Percentiles rank a stretch among this genome's conserved stretches.
Evolutionary conservation across 768 basidiomycete genomes (phyloP).

Genomic region (Porphyrellus cyaneotinctus): DNA sequence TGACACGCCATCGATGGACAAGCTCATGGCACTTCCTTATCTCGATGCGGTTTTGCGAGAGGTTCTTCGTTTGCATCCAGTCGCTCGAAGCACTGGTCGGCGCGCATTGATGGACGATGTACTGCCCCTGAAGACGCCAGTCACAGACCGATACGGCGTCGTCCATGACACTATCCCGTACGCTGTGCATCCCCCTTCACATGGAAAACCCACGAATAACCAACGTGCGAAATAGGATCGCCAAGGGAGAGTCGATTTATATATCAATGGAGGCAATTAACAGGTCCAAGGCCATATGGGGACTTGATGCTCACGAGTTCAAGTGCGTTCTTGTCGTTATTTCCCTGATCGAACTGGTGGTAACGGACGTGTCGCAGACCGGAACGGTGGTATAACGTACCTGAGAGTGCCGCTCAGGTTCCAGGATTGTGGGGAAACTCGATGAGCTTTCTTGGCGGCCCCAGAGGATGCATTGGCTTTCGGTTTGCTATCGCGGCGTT

Average conservation of each 20-base stretch:
- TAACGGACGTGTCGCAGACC: slow-evolving; percentile 39
- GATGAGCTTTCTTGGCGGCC: slow-evolving; percentile 61
- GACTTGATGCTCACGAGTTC: slow-evolving; percentile 60
- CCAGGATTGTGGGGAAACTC: slow-evolving; percentile 62
- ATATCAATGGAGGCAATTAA: slow-evolving; percentile 56
- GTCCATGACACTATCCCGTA: slow-evolving; percentile 39
- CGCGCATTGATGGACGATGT: slow-evolving; percentile 50
- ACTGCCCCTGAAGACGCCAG: slow-evolving; percentile 46
- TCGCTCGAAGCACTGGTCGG: slow-evolving; percentile 42
- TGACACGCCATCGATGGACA: slow-evolving; percentile 65
- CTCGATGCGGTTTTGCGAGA: slow-evolving; percentile 66
- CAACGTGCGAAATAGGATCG: slow-evolving; percentile 26
- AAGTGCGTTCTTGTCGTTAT: slow-evolving; percentile 33
- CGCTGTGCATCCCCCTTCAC: neutral
- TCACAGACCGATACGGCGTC: slow-evolving; percentile 42
- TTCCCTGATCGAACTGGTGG: neutral
- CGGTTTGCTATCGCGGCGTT: slow-evolving; percentile 60
- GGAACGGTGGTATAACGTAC: slow-evolving; percentile 55
- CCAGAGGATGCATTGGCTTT: slow-evolving; percentile 63
- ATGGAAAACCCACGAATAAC: no score
- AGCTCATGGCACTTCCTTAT: slow-evolving; percentile 60
- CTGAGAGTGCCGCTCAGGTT: slow-evolving; percentile 40
- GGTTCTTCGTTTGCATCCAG: slow-evolving; percentile 52
- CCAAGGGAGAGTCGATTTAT: slow-evolving; percentile 43
- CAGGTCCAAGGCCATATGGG: slow-evolving; percentile 52